Base-by-base conservation (phyloP, 1,139 yeast species). In the Magnusiomyces suaveolens region DNA sequence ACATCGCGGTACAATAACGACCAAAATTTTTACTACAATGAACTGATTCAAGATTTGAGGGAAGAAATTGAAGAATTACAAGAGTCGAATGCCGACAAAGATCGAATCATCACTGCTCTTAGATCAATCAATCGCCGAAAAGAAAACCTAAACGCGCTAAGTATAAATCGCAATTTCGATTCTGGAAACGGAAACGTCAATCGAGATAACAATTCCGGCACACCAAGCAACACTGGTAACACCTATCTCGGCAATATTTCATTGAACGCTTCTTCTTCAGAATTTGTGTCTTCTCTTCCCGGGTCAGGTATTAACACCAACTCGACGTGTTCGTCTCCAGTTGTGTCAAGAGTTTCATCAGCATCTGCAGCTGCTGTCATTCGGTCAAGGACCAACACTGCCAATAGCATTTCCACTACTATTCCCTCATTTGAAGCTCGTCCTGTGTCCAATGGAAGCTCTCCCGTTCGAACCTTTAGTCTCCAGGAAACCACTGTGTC, bases 91-190 rank as follows among this genome's bases (percentile, higher is more conserved):
- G 77, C 78, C 54, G 79, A 80, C 61, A 89, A 88, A 66, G 95
- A 88, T 62, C 82, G 83, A 52, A 82, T 89, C 59, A 87, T 89
- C 55, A 79, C 79, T 59, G 89, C 94, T 10, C 72, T 89, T 36
- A 57, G 67, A 18, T 62, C 67, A 14, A 57, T 65, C 46, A 62
- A 63, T 54, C 62, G 62, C 52, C 62, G 68, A 21, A 64, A 63
- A 51, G 69, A 64, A 43, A 63, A 62, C 55, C 54, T 64, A 43
- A 60, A 41, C 16, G 44, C 44, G 10, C 20, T 41, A 16, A 41
- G 44, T 41, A 41, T 41, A 25, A 41, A 41, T 21, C 44, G 44
- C 6, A 21, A 24, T 4, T n/a, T 20, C 20, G 44, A 41, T n/a
- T 41, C 3, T 21, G 16, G 24, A 4, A 41, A 18, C 16, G 92